phyloP scores from a whole-genome alignment of 257 asterid genomes.

The Marsdenia floribunda region DNA sequence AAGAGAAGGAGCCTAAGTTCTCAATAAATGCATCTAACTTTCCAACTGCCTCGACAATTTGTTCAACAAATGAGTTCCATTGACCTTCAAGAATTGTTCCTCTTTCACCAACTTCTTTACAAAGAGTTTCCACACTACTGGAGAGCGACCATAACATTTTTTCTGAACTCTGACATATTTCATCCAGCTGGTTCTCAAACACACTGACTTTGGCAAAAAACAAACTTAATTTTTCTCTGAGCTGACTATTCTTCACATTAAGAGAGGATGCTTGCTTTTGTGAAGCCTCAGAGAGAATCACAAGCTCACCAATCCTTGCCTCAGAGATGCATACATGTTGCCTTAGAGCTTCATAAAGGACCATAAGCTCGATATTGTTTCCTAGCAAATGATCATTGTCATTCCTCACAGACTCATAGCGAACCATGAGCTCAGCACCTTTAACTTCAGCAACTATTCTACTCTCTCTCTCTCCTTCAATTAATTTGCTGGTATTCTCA shows the following conservation, averaged over 20 bases:
- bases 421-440: constrained; percentile 30
- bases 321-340: constrained; percentile 34
- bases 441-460: constrained; percentile 36
- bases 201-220: constrained; percentile 42
- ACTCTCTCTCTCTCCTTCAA: constrained; percentile 40
- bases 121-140: constrained; percentile 50
- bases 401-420: constrained; percentile 39
- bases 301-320: constrained; percentile 54
- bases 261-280: constrained; percentile 50
- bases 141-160: constrained; percentile 49
- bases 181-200: constrained; percentile 55
- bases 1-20: constrained; percentile 24
- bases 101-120: constrained; percentile 49
- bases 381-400: constrained; percentile 54
- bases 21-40: constrained; percentile 48
- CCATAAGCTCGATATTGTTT: constrained; percentile 64
- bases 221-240: constrained; percentile 41
- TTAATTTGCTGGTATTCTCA: constrained; percentile 41
- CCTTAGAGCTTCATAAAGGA: constrained; percentile 58
- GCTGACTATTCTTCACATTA: constrained; percentile 53
- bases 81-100: constrained; percentile 47
- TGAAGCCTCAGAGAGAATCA: constrained; percentile 37
- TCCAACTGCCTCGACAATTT: constrained; percentile 46
- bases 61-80: constrained; percentile 51
- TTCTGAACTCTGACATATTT: constrained; percentile 43